phyloP scores from a whole-genome alignment of 83 land plant species.

The Thuja plicata region DNA sequence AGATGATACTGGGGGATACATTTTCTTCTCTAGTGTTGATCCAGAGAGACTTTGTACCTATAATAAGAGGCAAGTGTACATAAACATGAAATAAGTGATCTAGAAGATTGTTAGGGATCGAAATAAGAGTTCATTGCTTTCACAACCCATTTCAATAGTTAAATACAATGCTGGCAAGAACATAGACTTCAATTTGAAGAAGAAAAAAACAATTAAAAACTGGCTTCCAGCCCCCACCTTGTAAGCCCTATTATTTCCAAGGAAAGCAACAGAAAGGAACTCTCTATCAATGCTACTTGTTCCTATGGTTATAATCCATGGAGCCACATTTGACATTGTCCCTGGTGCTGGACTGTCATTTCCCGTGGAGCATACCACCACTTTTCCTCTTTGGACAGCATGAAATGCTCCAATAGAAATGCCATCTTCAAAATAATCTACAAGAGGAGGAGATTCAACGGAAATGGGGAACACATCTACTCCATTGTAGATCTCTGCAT shows the following conservation, averaged over 20 bases:
- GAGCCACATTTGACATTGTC: slow-evolving; percentile 25
- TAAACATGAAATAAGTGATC: neutral
- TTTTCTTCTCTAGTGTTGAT: slow-evolving; percentile 15
- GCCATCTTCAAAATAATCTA: slow-evolving; percentile 22
- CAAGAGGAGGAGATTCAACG: neutral
- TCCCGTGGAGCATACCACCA: slow-evolving; percentile 30
- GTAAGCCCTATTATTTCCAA: slow-evolving; percentile 16
- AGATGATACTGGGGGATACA: slow-evolving; percentile 30
- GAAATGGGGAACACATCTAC: slow-evolving; percentile 29
- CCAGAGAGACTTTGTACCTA: too few relatives aligned
- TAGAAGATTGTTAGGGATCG: neutral
- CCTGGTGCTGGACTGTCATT: slow-evolving; percentile 23
- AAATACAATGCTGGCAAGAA: too few relatives aligned
- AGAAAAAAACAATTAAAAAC: neutral
- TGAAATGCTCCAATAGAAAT: slow-evolving; percentile 33
- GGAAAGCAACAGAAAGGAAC: neutral
- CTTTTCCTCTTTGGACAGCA: slow-evolving; percentile 20
- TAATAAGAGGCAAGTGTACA: too few relatives aligned
- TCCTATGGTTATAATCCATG: slow-evolving; percentile 30
- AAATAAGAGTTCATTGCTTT: neutral
- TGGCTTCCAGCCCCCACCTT: slow-evolving; percentile 10
- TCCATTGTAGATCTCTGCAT: slow-evolving; percentile 19
- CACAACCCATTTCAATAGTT: neutral
- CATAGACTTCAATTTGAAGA: too few relatives aligned
- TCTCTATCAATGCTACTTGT: slow-evolving; percentile 32